Conservation (phyloP, 176 grass and related monocot species). For the Panicum miliaceum region DNA sequence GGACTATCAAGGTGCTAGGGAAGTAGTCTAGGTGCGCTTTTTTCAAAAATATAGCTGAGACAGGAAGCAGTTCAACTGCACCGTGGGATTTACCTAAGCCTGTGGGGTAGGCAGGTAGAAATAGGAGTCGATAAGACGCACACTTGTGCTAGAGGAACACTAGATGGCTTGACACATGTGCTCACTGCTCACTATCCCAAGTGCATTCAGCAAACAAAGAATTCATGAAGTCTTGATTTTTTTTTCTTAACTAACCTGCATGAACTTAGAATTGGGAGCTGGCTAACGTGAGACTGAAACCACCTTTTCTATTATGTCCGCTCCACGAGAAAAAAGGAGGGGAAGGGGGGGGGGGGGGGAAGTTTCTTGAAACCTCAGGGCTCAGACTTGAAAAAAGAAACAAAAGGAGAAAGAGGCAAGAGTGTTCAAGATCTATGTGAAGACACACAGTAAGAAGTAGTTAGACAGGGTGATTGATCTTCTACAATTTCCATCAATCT, state of each 20-base stretch:
- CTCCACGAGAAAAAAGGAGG: neutral
- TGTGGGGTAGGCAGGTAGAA: neutral
- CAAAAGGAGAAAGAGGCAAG: too few relatives aligned
- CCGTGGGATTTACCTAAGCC: too few relatives aligned
- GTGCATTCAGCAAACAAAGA: neutral
- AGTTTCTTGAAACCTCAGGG: too few relatives aligned
- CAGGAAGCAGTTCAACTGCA: neutral
- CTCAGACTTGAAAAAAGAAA: too few relatives aligned
- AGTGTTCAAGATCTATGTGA: too few relatives aligned
- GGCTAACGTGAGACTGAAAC: neutral
- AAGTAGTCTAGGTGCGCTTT: neutral
- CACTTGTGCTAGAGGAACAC: neutral
- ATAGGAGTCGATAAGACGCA: neutral
- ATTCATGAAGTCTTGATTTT: neutral
- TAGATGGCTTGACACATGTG: conserved; percentile 11
- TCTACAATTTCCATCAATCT: neutral
- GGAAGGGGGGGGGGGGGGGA: too few relatives aligned
- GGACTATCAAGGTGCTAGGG: conserved; percentile 14
- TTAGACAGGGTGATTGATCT: too few relatives aligned
- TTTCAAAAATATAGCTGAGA: neutral
- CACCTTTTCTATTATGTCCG: neutral
- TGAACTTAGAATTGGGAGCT: neutral
- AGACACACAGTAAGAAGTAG: too few relatives aligned
- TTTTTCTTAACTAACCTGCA: neutral
- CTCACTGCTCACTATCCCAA: neutral